Evolutionary conservation across 2,329 filamentous ascomycete genomes (phyloP).

Genomic region (Aquanectria penicillioides): DNA sequence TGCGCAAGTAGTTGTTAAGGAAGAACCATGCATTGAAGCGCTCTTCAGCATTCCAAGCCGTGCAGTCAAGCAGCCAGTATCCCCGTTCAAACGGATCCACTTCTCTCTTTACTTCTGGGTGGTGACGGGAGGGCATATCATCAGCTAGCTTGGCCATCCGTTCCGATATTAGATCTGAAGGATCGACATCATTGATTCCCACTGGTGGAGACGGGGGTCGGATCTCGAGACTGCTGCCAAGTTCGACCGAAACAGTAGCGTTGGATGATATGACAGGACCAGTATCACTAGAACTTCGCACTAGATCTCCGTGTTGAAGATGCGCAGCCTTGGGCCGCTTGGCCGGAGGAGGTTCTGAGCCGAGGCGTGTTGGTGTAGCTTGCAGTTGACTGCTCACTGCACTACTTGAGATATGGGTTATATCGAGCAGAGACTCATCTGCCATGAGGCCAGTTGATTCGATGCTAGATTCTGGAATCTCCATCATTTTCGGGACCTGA

Average conservation of each 20-base stretch:
- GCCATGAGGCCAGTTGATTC: slow-evolving; percentile 14
- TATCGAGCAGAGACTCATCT: slow-evolving; percentile 33
- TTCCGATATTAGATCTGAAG: slow-evolving; percentile 64
- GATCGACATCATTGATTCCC: slow-evolving; percentile 56
- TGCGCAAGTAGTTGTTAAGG: slow-evolving; percentile 67
- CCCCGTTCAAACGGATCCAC: slow-evolving; percentile 74
- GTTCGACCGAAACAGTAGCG: slow-evolving; percentile 23
- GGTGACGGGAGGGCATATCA: slow-evolving; percentile 63
- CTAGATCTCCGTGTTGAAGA: slow-evolving; percentile 29
- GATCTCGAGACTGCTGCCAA: slow-evolving; percentile 58
- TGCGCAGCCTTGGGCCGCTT: slow-evolving; percentile 40
- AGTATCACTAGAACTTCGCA: slow-evolving; percentile 45
- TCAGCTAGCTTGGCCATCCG: slow-evolving; percentile 63
- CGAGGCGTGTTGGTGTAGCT: slow-evolving; percentile 36
- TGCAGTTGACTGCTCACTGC: slow-evolving; percentile 27
- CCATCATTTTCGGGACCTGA: background rate
- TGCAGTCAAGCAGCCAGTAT: slow-evolving; percentile 76
- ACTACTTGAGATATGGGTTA: slow-evolving; percentile 49
- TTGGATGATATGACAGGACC: slow-evolving; percentile 31
- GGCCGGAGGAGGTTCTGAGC: slow-evolving; percentile 44
- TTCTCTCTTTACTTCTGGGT: slow-evolving; percentile 50
- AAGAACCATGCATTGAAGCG: slow-evolving; percentile 70
- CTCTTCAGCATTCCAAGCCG: slow-evolving; percentile 59
- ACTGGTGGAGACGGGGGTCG: slow-evolving; percentile 63
- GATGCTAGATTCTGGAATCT: background rate